Base-by-base conservation (phyloP, 2,329 filamentous ascomycete genomes). In the Metarhizium robertsii region DNA sequence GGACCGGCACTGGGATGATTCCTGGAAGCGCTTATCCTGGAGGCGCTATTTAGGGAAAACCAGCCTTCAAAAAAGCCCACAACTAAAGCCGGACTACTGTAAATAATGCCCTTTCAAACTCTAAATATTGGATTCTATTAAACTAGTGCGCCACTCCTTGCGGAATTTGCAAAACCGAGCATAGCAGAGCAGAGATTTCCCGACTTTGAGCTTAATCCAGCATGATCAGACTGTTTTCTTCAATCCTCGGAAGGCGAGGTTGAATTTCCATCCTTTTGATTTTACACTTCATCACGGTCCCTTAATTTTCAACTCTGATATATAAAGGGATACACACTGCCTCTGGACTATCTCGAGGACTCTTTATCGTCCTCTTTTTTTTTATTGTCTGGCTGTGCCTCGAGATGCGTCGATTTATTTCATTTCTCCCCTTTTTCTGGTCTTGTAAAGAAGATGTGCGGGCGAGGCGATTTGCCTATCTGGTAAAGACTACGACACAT, bases 11-110 rank as follows among this genome's bases (percentile, higher is more conserved):
- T 43, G 75, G 76, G 36, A 76, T 80, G 73, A 73, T 79, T 52
- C 79, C 79, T 5, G 75, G 75, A 45, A 78, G 78, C 58, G 75
- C 79, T 18, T 83, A 83, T 61, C 79, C 79, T 34, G 59, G 63
- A 45, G 66, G 54, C 53, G 61, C 43, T 20, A 56, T 57, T 30
- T 50, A 32, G 40, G 25, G 7, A 8, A 38, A 40, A 51, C n/a
- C 10, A 36, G 34, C 34, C 34, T 36, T 25, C 25, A 25, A 25
- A 36, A 13, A 36, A 36, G 34, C 13, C 13, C 40, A 6, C 16
- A 14, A 16, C 14, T 14, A 16, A n/a, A 16, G n/a, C 16, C 40
- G 10, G 18, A 25, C 18, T 16, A 45, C 11, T 36, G 50, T 53
- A 55, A 16, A 55, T 55, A 52, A 25, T 18, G 45, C 18, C 34